Evolutionary conservation across 2,329 filamentous ascomycete genomes (phyloP).

Genomic region (Fusarium fracticaudum): DNA sequence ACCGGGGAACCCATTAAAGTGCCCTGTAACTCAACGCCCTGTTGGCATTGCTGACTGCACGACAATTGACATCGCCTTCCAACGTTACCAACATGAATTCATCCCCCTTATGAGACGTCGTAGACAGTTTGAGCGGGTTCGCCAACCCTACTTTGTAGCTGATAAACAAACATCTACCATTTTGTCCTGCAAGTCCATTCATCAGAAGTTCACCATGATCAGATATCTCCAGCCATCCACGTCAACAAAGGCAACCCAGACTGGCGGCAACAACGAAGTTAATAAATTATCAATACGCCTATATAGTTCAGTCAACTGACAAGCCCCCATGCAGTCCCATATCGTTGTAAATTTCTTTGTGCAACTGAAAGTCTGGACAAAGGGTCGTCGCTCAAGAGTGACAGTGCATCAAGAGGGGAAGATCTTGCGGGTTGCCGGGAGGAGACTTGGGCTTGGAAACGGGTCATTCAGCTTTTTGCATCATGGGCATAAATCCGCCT

Average conservation of each 20-base stretch:
- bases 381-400: not conserved
- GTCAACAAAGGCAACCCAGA: not conserved
- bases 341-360: not conserved
- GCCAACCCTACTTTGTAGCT: fast-evolving
- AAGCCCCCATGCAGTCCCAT: not conserved
- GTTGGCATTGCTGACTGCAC: not conserved
- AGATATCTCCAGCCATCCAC: not conserved
- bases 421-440: too few relatives aligned
- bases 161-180: fast-evolving
- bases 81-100: fast-evolving
- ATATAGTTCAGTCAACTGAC: fast-evolving
- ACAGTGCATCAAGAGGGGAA: not conserved
- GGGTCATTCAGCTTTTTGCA: too few relatives aligned
- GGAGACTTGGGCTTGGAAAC: too few relatives aligned
- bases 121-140: not conserved
- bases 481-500: too few relatives aligned
- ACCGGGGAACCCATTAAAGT: fast-evolving
- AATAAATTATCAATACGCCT: fast-evolving
- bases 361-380: fast-evolving
- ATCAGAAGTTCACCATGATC: fast-evolving
- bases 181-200: not conserved
- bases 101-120: not conserved
- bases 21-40: not conserved
- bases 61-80: not conserved
- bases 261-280: not conserved